These are phyloP conservation scores for Hansenula sp. DNA, from an alignment of 1,139 yeast genomes.

Conservation along the genomic window DNA sequence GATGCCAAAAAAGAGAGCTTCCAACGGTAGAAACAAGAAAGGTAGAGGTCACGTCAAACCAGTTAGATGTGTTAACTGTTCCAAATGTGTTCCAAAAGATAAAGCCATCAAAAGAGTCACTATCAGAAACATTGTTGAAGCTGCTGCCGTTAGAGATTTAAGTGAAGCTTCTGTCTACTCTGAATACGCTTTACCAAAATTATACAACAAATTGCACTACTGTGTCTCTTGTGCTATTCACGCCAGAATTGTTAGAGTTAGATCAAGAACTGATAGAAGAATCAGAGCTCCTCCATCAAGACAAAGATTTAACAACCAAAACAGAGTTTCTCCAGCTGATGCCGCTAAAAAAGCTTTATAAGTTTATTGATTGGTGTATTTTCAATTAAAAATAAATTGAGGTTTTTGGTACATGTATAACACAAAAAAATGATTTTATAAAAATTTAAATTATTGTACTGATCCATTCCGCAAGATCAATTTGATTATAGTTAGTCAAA, in stretches of 20 bases:
- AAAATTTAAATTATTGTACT: too few species aligned
- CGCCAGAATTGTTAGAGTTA: constrained; percentile 99
- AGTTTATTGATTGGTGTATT: constrained; percentile 10
- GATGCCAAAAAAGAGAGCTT: constrained; percentile 99
- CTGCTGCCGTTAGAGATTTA: constrained; percentile 99
- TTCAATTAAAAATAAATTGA: too few species aligned
- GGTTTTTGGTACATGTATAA: too few species aligned
- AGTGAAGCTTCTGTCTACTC: constrained; percentile 99
- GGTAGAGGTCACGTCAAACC: constrained; percentile 99
- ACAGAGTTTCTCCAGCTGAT: constrained; percentile 94
- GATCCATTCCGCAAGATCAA: too few species aligned
- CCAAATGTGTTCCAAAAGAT: constrained; percentile 99
- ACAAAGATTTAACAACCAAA: constrained; percentile 96
- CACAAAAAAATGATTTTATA: too few species aligned
- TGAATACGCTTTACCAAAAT: constrained; percentile 99
- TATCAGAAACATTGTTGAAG: constrained; percentile 99
- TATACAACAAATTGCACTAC: constrained; percentile 99
- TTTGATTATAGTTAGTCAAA: too few species aligned
- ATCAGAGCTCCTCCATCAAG: constrained; percentile 99
- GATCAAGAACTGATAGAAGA: constrained; percentile 99
- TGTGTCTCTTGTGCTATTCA: constrained; percentile 99
- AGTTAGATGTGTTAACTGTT: constrained; percentile 99
- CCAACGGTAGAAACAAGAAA: constrained; percentile 99
- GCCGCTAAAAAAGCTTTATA: constrained; percentile 91
- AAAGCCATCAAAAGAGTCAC: constrained; percentile 99